These are phyloP conservation scores for Gloeophyllum trabeum DNA, from an alignment of 768 basidiomycete genomes.

Conservation along the genomic window DNA sequence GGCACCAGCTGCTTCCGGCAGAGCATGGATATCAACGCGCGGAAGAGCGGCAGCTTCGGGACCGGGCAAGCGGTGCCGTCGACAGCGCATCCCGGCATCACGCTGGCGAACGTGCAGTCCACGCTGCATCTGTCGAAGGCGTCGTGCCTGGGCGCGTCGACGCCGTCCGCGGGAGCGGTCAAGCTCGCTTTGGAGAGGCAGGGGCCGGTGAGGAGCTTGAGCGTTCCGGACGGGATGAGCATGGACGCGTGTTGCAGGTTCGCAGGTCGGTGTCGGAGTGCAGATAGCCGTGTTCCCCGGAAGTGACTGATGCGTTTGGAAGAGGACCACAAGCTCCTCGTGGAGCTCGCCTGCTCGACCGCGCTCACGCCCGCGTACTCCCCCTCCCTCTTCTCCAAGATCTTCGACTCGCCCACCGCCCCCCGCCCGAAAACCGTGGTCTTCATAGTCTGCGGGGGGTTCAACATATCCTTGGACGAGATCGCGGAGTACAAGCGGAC, in stretches of 20 bases:
- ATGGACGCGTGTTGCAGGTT: conserved; percentile 51
- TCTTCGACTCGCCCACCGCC: conserved; percentile 16
- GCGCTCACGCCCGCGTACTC: conserved; percentile 60
- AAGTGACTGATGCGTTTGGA: neutral
- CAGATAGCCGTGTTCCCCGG: neutral
- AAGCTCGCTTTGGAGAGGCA: conserved; percentile 50
- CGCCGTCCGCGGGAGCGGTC: conserved; percentile 48
- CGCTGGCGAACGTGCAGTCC: no score
- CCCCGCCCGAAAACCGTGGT: conserved; percentile 27
- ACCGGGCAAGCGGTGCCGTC: conserved; percentile 29
- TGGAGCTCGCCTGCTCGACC: conserved; percentile 66
- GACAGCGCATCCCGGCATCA: conserved; percentile 31
- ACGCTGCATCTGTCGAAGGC: conserved; percentile 44
- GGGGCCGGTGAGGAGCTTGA: conserved; percentile 47
- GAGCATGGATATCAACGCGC: conserved; percentile 45
- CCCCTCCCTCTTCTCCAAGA: conserved; percentile 36
- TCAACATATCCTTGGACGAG: conserved; percentile 51
- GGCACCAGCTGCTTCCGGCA: conserved; percentile 70
- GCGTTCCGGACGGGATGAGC: conserved; percentile 54
- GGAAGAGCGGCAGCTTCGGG: conserved; percentile 16
- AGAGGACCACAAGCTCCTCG: conserved; percentile 71
- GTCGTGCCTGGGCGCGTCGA: conserved; percentile 61
- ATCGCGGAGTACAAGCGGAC: conserved; percentile 31
- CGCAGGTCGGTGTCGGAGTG: conserved; percentile 33
- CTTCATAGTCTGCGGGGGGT: conserved; percentile 63